Evolutionary conservation across 495 filamentous ascomycete genomes (phyloP).

Genomic region (Podospora appendiculata): DNA sequence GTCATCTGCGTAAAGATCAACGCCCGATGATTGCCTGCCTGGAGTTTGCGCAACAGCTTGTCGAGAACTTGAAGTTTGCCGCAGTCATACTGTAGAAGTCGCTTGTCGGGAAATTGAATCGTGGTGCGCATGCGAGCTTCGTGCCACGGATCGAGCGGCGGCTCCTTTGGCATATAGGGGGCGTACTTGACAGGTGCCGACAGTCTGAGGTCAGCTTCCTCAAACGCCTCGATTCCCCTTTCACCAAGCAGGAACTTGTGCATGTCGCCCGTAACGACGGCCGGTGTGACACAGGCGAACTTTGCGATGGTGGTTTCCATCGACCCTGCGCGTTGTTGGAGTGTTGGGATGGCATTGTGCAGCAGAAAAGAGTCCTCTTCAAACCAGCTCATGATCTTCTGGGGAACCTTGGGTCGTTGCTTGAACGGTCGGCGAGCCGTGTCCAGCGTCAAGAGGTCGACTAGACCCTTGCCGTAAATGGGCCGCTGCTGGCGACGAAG

Average conservation of each 20-base stretch:
- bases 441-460: slow-evolving; percentile 63
- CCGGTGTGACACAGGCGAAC: slow-evolving; percentile 86
- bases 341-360: slow-evolving; percentile 60
- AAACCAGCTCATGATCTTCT: slow-evolving; percentile 62
- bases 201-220: slow-evolving; percentile 38
- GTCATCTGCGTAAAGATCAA: slow-evolving; percentile 99
- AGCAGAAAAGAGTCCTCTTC: slow-evolving; percentile 62
- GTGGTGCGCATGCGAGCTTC: slow-evolving; percentile 86
- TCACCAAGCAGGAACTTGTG: slow-evolving; percentile 55
- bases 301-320: slow-evolving; percentile 73
- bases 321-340: slow-evolving; percentile 60
- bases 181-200: slow-evolving; percentile 36
- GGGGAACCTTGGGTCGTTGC: slow-evolving; percentile 44
- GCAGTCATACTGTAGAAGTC: slow-evolving; percentile 93
- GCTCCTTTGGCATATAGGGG: slow-evolving; percentile 45
- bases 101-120: slow-evolving; percentile 94
- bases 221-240: slow-evolving; percentile 52
- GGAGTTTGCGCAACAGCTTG: slow-evolving; percentile 75
- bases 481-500: slow-evolving; percentile 74
- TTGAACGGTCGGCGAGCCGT: slow-evolving; percentile 45
- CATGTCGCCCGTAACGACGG: slow-evolving; percentile 73
- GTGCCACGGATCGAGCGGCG: slow-evolving; percentile 72
- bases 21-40: slow-evolving; percentile 84
- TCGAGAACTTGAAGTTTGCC: slow-evolving; percentile 93
- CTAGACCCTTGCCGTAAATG: slow-evolving; percentile 67